Base-by-base conservation (phyloP, 179 eudicot genomes). In the Nepenthes alata region DNA sequence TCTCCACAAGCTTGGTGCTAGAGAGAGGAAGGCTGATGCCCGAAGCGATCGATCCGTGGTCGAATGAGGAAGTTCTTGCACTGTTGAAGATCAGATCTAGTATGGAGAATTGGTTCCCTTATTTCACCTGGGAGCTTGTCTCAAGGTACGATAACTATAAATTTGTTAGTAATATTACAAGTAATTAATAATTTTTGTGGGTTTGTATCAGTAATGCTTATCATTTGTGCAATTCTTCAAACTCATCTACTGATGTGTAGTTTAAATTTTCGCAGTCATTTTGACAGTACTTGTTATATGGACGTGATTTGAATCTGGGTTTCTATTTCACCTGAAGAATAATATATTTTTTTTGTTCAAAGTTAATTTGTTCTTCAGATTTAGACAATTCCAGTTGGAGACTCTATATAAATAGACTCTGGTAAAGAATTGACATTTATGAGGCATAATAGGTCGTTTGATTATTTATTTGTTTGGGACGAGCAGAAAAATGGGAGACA, bases 81-180 rank as follows among this genome's bases (percentile, higher is more conserved):
- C 80, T 86, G 12, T 60, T 86, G 63, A 84, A 77, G 73, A 74
- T 84, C 78, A 82, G 87, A 80, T 88, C 90, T 69, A 72, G 71
- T 37, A 60, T 75, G 67, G 89, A 83, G 53, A 74, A 67, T 70
- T 88, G 87, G 89, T 80, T 83, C 56, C 83, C 82, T 12, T 83
- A 81, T 55, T 86, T 82, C 66, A 81, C 84, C 49, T 88, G 96
- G 96, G 91, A 85, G 55, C 83, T 81, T 68, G 89, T 88, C 35
- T 88, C 96, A 45, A 85, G 96, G 96, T 85, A 77, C 53, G 8
- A 5, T 48, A 25, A 13, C 35, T 59, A 45, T 6, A 38, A 5
- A 7, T 1, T 12, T 35, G 11, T 37, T 11, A 10, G 51, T 59
- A 10, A 14, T 34, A 11, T 12, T 14, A 59, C 11, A 12, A 35